phyloP scores from a whole-genome alignment of 129 eudicot species.

The Tagetes erecta region DNA sequence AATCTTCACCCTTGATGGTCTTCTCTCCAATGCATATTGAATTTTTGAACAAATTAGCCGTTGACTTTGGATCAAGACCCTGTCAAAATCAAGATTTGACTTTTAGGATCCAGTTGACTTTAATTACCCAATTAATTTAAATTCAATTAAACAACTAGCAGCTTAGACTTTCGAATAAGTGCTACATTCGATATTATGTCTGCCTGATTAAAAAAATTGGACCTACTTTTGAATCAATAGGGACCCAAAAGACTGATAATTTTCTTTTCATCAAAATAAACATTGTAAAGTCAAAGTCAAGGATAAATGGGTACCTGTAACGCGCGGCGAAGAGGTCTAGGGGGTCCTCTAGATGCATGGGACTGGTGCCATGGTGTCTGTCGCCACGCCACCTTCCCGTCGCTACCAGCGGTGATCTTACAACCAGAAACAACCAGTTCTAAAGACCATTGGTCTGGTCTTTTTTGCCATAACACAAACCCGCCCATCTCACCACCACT shows the following conservation, averaged over 20 bases:
- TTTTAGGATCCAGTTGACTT: constrained; percentile 22
- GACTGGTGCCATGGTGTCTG: constrained; percentile 96
- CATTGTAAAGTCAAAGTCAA: background rate
- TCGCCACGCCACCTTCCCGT: constrained; percentile 94
- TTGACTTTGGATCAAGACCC: constrained; percentile 87
- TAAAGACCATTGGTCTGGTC: constrained; percentile 84
- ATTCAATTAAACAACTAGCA: background rate
- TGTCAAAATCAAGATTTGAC: constrained; percentile 24
- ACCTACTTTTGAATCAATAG: constrained; percentile 19
- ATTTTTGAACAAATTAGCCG: constrained; percentile 70
- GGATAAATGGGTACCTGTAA: constrained; percentile 56
- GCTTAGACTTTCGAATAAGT: constrained; percentile 23
- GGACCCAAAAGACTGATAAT: no score
- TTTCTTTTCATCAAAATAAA: no score
- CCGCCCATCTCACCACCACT: constrained; percentile 82
- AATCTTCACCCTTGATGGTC: constrained; percentile 60
- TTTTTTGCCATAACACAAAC: constrained; percentile 89
- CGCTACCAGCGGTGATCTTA: constrained; percentile 87
- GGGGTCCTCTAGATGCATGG: constrained; percentile 92
- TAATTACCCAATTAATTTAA: constrained; percentile 1
- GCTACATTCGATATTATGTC: constrained; percentile 19
- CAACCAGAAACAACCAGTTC: constrained; percentile 81
- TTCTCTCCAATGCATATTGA: constrained; percentile 74
- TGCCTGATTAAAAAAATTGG: constrained; percentile 22
- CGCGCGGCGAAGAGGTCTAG: constrained; percentile 95